Conservation (phyloP, 768 basidiomycete species). For the Boletus bicolor region DNA sequence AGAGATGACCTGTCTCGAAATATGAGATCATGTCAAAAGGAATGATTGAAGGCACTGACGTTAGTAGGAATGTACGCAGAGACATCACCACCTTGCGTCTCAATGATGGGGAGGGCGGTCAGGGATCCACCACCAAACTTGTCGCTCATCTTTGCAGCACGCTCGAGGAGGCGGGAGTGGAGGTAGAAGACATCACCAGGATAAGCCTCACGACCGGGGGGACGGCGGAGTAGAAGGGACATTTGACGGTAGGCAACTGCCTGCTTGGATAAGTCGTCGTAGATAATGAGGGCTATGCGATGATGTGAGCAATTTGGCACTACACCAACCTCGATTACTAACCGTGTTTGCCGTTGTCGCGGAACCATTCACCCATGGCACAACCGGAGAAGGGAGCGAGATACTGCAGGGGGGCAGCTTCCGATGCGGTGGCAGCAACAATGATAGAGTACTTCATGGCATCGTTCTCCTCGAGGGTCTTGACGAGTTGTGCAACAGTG, state of each 20-base stretch:
- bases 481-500: conserved; percentile 97
- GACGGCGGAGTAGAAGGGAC: conserved; percentile 99
- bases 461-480: conserved; percentile 99
- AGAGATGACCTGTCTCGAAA: conserved; percentile 79
- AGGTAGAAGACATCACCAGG: conserved; percentile 99
- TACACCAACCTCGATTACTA: conserved; percentile 22
- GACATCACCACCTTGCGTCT: conserved; percentile 99
- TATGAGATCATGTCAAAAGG: neutral
- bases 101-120: conserved; percentile 98
- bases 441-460: conserved; percentile 99
- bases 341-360: conserved; percentile 99
- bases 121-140: conserved; percentile 98
- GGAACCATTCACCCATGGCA: conserved; percentile 99
- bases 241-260: conserved; percentile 99
- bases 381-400: conserved; percentile 99
- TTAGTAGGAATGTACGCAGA: conserved; percentile 98
- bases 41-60: conserved; percentile 39
- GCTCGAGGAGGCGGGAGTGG: conserved; percentile 99
- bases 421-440: conserved; percentile 98
- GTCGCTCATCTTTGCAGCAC: conserved; percentile 99
- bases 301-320: conserved; percentile 12
- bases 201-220: conserved; percentile 99
- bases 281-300: conserved; percentile 85
- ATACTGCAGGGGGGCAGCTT: conserved; percentile 98
- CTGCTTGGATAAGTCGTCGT: conserved; percentile 99